Percentiles rank a stretch among this genome's conserved stretches.
Evolutionary conservation across 1,139 yeast species (phyloP).

Genomic region (Debaryomyces nepalensis): DNA sequence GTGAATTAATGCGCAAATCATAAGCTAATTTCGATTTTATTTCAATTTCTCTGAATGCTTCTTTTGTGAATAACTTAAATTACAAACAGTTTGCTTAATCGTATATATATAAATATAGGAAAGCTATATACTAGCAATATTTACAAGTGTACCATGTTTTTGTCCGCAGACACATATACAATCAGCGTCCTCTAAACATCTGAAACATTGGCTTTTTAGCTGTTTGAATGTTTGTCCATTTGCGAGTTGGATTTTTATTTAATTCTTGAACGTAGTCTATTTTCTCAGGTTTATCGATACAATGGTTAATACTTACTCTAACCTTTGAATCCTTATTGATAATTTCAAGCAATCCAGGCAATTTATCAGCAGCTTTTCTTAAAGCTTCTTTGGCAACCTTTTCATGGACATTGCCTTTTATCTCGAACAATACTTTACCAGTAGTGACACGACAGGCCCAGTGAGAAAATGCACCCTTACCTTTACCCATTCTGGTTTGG

Average conservation of each 20-base stretch:
- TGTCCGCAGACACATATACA: neutral
- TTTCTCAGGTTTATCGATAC: conserved; percentile 48
- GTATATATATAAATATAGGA: neutral
- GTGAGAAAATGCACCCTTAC: conserved; percentile 96
- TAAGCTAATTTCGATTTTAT: too few species aligned
- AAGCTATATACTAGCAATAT: conserved; percentile 7
- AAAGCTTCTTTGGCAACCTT: conserved; percentile 90
- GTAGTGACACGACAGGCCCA: conserved; percentile 98
- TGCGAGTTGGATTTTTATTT: conserved; percentile 68
- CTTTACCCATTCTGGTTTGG: conserved; percentile 99
- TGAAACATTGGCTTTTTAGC: conserved; percentile 56
- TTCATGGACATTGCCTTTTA: conserved; percentile 81
- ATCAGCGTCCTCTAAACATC: conserved; percentile 60
- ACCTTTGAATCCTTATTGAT: conserved; percentile 68
- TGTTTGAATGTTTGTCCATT: conserved; percentile 53
- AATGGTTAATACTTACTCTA: conserved; percentile 68
- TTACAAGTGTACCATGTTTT: conserved; percentile 1
- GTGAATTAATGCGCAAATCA: too few species aligned
- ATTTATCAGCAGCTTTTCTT: conserved; percentile 87
- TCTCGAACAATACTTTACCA: conserved; percentile 89
- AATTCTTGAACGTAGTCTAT: conserved; percentile 60
- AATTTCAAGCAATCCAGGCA: conserved; percentile 92
- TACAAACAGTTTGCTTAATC: too few species aligned
- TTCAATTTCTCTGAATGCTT: too few species aligned
- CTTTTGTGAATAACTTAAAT: too few species aligned